These are phyloP conservation scores for Benincasa hispida DNA, from an alignment of 306 rosid species.

Conservation along the genomic window DNA sequence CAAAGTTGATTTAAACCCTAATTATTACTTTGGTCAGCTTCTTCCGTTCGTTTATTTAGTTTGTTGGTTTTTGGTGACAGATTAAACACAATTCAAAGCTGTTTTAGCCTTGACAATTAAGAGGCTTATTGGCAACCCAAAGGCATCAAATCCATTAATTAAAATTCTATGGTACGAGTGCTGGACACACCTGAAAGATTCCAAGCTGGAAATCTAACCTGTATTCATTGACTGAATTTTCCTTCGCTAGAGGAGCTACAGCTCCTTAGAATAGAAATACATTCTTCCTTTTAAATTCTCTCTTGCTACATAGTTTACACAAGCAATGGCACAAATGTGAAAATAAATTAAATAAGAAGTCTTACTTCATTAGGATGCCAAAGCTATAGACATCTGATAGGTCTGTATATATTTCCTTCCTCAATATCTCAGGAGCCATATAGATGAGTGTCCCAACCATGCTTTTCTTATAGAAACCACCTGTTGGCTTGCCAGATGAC, in stretches of 20 bases:
- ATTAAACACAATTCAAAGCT: background rate
- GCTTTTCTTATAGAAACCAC: slow-evolving; percentile 86
- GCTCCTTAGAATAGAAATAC: background rate
- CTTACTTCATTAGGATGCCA: slow-evolving; percentile 76
- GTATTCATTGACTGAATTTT: background rate
- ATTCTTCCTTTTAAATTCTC: background rate
- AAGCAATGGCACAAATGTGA: background rate
- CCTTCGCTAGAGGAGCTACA: background rate
- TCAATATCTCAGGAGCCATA: slow-evolving; percentile 94
- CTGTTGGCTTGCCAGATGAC: slow-evolving; percentile 88
- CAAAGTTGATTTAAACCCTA: background rate
- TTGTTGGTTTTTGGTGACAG: background rate
- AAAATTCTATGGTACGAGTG: background rate
- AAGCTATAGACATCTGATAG: slow-evolving; percentile 89
- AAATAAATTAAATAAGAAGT: background rate
- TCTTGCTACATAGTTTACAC: background rate
- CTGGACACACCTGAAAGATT: background rate
- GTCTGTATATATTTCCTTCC: slow-evolving; percentile 71
- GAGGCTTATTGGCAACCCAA: background rate
- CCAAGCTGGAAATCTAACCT: background rate
- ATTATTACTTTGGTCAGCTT: background rate
- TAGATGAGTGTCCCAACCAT: slow-evolving; percentile 92
- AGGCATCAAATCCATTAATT: background rate
- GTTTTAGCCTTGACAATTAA: background rate
- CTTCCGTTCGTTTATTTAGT: background rate